These are phyloP conservation scores for Onygenales sp. DNA, from an alignment of 2,329 filamentous ascomycete genomes.

Conservation along the genomic window DNA sequence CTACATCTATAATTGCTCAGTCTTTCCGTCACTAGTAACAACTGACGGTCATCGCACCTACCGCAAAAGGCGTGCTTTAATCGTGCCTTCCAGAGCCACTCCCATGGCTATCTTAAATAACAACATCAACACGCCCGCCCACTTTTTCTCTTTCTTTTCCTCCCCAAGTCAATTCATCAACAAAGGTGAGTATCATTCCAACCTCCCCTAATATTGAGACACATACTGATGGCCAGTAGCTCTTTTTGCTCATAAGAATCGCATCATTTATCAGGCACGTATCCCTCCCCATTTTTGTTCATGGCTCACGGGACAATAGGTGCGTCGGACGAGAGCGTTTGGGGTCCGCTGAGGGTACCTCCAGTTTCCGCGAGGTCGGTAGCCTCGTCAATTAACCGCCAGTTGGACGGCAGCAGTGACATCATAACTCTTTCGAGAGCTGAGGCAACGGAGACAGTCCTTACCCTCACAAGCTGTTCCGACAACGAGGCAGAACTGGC, in stretches of 20 bases:
- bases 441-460: constrained; percentile 1
- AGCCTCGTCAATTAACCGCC: not conserved
- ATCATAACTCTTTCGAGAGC: constrained; percentile 3
- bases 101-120: not conserved
- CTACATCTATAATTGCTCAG: not conserved
- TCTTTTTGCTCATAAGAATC: not conserved
- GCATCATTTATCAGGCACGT: not conserved
- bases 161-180: not conserved
- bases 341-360: not conserved
- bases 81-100: not conserved
- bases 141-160: not conserved
- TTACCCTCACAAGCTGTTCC: not conserved
- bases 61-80: not conserved
- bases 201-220: not conserved
- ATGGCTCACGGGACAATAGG: not conserved
- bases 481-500: not conserved
- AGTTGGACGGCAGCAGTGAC: not conserved
- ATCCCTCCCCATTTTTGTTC: not conserved
- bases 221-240: not conserved
- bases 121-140: not conserved
- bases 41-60: not conserved
- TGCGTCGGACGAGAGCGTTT: not conserved
- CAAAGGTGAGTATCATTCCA: not conserved
- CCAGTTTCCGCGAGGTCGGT: not conserved
- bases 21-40: not conserved